These are phyloP conservation scores for Chrysophaeum taylorii DNA, from an alignment of 352 stramenopile genomes.

Conservation along the genomic window DNA sequence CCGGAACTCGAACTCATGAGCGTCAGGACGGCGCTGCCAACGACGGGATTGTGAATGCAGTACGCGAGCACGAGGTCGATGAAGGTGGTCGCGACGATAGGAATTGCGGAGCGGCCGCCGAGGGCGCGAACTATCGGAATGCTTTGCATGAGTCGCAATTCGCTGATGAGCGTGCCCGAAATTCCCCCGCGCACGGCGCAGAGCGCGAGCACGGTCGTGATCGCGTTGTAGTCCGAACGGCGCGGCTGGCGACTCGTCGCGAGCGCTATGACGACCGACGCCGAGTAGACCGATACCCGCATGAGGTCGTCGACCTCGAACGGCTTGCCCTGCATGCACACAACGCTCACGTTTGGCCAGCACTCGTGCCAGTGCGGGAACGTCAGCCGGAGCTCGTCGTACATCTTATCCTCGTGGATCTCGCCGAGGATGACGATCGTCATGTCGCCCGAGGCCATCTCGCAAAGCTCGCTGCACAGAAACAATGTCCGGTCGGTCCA, in stretches of 20 bases:
- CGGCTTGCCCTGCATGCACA: background rate
- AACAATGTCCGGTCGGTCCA: slow-evolving; percentile 4
- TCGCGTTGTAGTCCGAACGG: background rate
- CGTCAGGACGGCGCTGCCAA: background rate
- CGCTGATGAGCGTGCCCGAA: background rate
- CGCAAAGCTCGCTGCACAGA: background rate
- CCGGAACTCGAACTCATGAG: background rate
- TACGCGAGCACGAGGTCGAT: background rate
- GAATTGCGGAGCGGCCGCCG: background rate
- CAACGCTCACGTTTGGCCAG: background rate
- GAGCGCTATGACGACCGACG: background rate
- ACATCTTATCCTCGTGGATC: background rate
- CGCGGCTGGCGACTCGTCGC: background rate
- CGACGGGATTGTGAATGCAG: background rate
- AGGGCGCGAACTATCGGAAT: background rate
- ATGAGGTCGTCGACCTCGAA: slow-evolving; percentile 2
- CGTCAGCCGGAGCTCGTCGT: background rate
- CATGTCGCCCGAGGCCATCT: background rate
- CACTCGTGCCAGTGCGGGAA: background rate
- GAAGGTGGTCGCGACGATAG: background rate
- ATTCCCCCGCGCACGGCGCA: background rate
- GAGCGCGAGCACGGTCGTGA: background rate
- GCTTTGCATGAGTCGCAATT: background rate
- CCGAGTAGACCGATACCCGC: background rate
- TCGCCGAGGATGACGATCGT: background rate